Percentiles rank a stretch among this genome's conserved stretches.
Evolutionary conservation across 345 rosid species (phyloP).

Genomic region (Gossypium ekmanianum): DNA sequence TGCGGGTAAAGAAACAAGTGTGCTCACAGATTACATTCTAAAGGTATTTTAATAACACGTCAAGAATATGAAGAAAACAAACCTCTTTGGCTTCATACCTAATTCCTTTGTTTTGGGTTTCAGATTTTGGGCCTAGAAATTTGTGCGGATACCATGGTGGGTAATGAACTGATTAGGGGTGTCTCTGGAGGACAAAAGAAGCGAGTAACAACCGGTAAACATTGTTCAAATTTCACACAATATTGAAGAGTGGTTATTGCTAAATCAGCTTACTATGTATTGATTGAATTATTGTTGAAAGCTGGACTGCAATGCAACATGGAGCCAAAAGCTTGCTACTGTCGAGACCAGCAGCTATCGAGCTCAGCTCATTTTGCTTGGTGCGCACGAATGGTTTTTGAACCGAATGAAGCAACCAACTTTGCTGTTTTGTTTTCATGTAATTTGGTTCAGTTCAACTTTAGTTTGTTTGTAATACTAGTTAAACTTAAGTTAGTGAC

Average conservation of each 20-base stretch:
- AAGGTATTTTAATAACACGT: conserved; percentile 35
- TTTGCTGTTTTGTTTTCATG: too few species aligned
- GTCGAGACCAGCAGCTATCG: too few species aligned
- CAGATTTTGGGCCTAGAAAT: conserved; percentile 1
- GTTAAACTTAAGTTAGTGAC: too few species aligned
- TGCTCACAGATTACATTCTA: conserved; percentile 49
- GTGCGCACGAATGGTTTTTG: too few species aligned
- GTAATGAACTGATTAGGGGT: conserved; percentile 59
- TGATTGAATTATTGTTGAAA: not conserved
- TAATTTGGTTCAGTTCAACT: too few species aligned
- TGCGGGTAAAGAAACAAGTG: conserved; percentile 47
- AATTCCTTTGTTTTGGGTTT: not conserved
- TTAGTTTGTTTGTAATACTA: too few species aligned
- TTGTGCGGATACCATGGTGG: conserved; percentile 16
- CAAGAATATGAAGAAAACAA: not conserved
- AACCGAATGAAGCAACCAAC: too few species aligned
- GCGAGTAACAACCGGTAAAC: conserved; percentile 64
- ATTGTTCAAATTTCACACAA: not conserved
- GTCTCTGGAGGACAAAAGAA: conserved; percentile 71
- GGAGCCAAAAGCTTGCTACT: too few species aligned
- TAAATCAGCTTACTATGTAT: not conserved
- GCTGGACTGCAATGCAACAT: too few species aligned
- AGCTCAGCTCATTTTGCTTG: too few species aligned
- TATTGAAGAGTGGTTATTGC: not conserved
- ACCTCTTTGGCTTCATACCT: not conserved